These are phyloP conservation scores for Mortierella alpina DNA, from an alignment of 192 early-diverging fungal species.

Conservation along the genomic window DNA sequence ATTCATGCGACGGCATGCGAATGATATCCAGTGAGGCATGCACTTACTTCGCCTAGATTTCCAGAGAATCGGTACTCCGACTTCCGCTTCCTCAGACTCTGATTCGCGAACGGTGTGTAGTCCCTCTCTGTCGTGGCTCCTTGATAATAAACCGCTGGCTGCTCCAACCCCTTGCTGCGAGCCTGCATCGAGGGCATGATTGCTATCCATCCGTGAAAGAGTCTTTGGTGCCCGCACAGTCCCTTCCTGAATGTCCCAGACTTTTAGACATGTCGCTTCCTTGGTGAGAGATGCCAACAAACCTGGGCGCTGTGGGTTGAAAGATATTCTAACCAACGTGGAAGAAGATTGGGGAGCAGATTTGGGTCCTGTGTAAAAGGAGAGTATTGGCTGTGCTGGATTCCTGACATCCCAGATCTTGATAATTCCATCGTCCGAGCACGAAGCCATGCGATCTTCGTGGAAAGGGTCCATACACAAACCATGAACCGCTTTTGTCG, in stretches of 20 bases:
- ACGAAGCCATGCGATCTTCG: slow-evolving; percentile 75
- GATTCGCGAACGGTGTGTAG: slow-evolving; percentile 41
- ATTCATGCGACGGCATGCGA: not conserved
- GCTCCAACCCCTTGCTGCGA: slow-evolving; percentile 20
- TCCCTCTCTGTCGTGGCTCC: slow-evolving; percentile 44
- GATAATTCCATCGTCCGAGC: slow-evolving; percentile 72
- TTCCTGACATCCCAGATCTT: slow-evolving; percentile 83
- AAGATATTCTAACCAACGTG: slow-evolving; percentile 67
- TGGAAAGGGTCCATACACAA: slow-evolving; percentile 77
- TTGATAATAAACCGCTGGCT: slow-evolving; percentile 19
- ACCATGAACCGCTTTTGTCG: slow-evolving; percentile 78
- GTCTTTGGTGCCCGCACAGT: slow-evolving; percentile 35
- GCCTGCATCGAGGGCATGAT: slow-evolving; percentile 11
- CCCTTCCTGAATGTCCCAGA: slow-evolving; percentile 79
- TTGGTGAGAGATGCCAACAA: slow-evolving; percentile 68
- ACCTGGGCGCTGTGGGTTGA: slow-evolving; percentile 68
- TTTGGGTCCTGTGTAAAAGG: slow-evolving; percentile 42
- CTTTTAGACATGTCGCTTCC: slow-evolving; percentile 62
- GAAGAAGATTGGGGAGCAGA: slow-evolving; percentile 15
- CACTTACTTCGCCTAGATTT: slow-evolving; percentile 57
- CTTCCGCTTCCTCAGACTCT: slow-evolving; percentile 40
- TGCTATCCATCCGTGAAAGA: slow-evolving; percentile 34
- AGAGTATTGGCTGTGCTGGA: slow-evolving; percentile 62
- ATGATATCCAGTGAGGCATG: not conserved
- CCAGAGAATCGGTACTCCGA: slow-evolving; percentile 59